Evolutionary conservation across 2,329 filamentous ascomycete genomes (phyloP).

Genomic region (Pestalotiopsis sp.): DNA sequence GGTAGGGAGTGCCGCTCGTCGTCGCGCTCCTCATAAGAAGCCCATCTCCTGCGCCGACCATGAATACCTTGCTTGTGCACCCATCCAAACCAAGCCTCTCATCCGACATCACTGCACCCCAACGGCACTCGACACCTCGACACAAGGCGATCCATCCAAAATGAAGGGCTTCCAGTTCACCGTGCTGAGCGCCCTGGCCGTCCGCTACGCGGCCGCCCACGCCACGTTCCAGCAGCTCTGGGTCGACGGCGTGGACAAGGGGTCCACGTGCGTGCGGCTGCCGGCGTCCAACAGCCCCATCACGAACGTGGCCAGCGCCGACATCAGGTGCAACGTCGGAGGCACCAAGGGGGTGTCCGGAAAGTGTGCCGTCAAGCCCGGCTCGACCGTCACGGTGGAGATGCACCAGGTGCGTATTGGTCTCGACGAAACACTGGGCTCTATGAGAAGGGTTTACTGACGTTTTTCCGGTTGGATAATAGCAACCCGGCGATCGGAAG

Average conservation of each 20-base stretch:
- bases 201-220: conserved; percentile 43
- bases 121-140: not conserved
- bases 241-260: conserved; percentile 45
- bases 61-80: not conserved
- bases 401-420: conserved; percentile 50
- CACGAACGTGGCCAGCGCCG: conserved; percentile 40
- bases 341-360: conserved; percentile 34
- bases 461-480: not conserved
- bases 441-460: not conserved
- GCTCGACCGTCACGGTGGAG: conserved; percentile 54
- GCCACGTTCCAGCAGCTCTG: conserved; percentile 56
- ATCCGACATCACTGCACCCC: not conserved
- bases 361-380: conserved; percentile 50
- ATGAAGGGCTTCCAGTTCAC: conserved; percentile 40
- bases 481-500: conserved; percentile 31
- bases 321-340: conserved; percentile 45
- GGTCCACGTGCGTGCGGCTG: conserved; percentile 48
- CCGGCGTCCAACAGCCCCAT: conserved; percentile 55
- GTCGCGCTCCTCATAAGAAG: not conserved
- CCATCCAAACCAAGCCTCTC: not conserved
- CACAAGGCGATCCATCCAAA: not conserved
- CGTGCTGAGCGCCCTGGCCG: conserved; percentile 34
- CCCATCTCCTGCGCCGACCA: not conserved
- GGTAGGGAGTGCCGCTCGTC: not conserved
- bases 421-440: not conserved